Conservation (phyloP, 129 eudicot genomes). For the Chrysanthemum makinoi region DNA sequence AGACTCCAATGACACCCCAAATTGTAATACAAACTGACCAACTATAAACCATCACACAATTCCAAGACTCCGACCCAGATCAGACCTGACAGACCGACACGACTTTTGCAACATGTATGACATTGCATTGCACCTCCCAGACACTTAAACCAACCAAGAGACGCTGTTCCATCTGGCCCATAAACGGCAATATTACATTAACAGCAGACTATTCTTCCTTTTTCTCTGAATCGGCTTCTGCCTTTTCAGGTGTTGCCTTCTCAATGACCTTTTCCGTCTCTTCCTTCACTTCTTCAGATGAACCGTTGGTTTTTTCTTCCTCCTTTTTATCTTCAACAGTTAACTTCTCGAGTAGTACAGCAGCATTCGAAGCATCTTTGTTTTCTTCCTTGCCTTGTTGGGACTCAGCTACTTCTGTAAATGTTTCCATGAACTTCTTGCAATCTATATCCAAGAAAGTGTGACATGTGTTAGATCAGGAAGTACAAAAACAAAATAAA, state of each 20-base stretch:
- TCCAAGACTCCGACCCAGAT: slow-evolving; percentile 2
- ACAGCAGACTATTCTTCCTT: slow-evolving; percentile 31
- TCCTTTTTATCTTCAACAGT: slow-evolving; percentile 50
- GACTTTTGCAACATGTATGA: background rate
- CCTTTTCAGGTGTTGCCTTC: slow-evolving; percentile 24
- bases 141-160: background rate
- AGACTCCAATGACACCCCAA: slow-evolving; percentile 12
- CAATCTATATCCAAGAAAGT: slow-evolving; percentile 38
- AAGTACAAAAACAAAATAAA: background rate
- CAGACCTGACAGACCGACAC: slow-evolving; percentile 10
- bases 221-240: slow-evolving; percentile 33
- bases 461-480: background rate
- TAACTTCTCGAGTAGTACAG: slow-evolving; percentile 66
- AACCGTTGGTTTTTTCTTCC: slow-evolving; percentile 33
- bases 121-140: slow-evolving; percentile 1
- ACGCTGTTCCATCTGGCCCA: background rate
- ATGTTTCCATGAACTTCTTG: slow-evolving; percentile 63
- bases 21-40: slow-evolving; percentile 3
- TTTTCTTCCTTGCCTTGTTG: slow-evolving; percentile 58
- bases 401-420: slow-evolving; percentile 70
- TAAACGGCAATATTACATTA: background rate
- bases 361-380: slow-evolving; percentile 51
- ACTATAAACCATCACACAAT: slow-evolving; percentile 10
- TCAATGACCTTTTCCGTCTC: slow-evolving; percentile 24
- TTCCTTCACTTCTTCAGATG: slow-evolving; percentile 1